Base-by-base conservation (phyloP, 352 stramenopile species). In the Pythium aristosporum region DNA sequence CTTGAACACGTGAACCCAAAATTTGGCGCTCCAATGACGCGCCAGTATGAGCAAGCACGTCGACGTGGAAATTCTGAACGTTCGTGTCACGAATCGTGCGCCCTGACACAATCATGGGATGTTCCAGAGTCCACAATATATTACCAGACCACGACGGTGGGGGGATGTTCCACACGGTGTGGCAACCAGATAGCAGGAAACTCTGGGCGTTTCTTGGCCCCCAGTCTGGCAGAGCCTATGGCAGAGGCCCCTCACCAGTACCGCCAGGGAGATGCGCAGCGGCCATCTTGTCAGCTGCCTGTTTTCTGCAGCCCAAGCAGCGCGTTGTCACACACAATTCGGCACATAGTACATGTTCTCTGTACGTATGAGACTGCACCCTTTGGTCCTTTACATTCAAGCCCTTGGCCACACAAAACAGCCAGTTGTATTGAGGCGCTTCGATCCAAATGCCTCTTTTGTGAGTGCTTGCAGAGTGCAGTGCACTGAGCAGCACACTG, bases 1-100 rank as follows among this genome's bases (percentile, higher is more conserved):
- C 11, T 53, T 53, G 47, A 53, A 53, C 47, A 53, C 47, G 47
- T 23, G 47, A 25, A 54, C 28, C 48, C 48, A 41, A 54, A 41
- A 36, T 54, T 54, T 23, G 15, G 8, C 15, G 28, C 47, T 1
- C 7, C 25, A 54, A 41, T 54, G 48, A 54, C 48, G 28, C 48
- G 48, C 48, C 48, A n/a, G 4, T 28, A 36, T 36, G 46, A 36
- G 46, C 46, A 52, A 52, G 46, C 46, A n/a, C 2, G 11, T 21
- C 6, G 46, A 37, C 20, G 25, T 41, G 48, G 48, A 54, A 46
- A 46, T 9, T 46, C 16, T 46, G 13, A 39, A 39, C 34, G 11
- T 39, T 39, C 34, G 34, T 30, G 25, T 30, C 25, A 30, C 5
- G 25, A 30, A 30, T 30, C 5, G 25, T 39, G 34, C 4, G 3